These are phyloP conservation scores for Pisolithus tinctorius DNA, from an alignment of 768 basidiomycete species.

Conservation along the genomic window DNA sequence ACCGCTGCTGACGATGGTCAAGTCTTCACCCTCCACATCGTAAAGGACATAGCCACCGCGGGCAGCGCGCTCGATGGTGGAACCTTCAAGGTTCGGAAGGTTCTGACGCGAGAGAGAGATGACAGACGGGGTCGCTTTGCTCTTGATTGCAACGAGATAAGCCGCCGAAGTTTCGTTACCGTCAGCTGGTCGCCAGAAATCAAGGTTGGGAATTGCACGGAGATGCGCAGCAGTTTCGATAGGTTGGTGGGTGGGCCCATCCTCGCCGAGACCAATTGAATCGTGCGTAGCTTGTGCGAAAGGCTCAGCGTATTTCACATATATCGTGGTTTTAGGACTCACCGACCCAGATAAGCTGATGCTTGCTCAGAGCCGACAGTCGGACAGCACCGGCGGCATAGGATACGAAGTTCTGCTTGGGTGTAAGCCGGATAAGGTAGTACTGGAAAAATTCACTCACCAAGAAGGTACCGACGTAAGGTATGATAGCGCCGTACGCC, in stretches of 20 bases:
- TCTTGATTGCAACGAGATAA: slow-evolving; percentile 72
- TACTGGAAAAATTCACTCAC: slow-evolving; percentile 32
- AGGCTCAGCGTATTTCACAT: neutral
- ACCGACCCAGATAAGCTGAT: slow-evolving; percentile 93
- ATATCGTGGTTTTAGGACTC: slow-evolving; percentile 24
- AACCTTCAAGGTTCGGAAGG: slow-evolving; percentile 86
- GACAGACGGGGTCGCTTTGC: slow-evolving; percentile 74
- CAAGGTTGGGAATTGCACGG: slow-evolving; percentile 85
- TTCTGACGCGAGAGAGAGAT: slow-evolving; percentile 83
- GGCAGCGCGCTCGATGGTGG: slow-evolving; percentile 74
- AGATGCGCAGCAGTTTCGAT: slow-evolving; percentile 83
- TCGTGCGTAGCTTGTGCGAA: slow-evolving; percentile 74
- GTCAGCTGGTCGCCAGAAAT: slow-evolving; percentile 91
- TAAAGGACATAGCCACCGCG: slow-evolving; percentile 88
- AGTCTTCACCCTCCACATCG: slow-evolving; percentile 71
- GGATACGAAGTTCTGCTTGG: slow-evolving; percentile 77
- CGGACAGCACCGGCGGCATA: slow-evolving; percentile 92
- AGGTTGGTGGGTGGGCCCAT: slow-evolving; percentile 95
- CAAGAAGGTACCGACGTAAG: slow-evolving; percentile 89
- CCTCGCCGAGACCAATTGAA: slow-evolving; percentile 88
- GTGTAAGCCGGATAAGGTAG: slow-evolving; percentile 5
- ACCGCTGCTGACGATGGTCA: slow-evolving; percentile 86
- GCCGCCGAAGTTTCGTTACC: slow-evolving; percentile 97
- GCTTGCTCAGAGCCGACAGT: slow-evolving; percentile 80
- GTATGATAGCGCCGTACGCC: slow-evolving; percentile 89